These are phyloP conservation scores for Eucalyptus cloeziana DNA, from an alignment of 345 rosid species.

Conservation along the genomic window DNA sequence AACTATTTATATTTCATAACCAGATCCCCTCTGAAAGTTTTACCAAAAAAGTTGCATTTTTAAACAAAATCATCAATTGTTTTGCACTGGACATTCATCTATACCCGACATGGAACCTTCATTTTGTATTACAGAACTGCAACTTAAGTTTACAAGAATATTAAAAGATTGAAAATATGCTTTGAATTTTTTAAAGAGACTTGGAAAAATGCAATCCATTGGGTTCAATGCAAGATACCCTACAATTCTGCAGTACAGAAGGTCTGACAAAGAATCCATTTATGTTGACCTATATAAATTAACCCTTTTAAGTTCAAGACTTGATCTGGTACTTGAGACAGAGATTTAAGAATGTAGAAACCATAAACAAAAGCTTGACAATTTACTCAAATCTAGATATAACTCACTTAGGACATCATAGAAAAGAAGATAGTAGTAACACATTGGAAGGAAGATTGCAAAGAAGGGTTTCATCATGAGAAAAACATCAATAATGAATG, in stretches of 20 bases:
- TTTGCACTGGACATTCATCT: background rate
- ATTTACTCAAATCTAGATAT: background rate
- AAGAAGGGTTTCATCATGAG: background rate
- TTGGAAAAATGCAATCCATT: background rate
- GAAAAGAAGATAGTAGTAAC: background rate
- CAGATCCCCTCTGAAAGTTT: background rate
- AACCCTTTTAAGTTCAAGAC: background rate
- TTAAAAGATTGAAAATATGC: background rate
- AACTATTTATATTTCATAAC: background rate
- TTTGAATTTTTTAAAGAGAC: background rate
- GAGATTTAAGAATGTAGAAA: background rate
- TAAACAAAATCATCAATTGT: background rate
- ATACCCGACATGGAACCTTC: background rate
- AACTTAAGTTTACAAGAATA: background rate
- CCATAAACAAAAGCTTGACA: background rate
- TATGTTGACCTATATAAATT: background rate
- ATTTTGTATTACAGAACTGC: background rate
- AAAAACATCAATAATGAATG: background rate
- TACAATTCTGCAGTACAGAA: background rate
- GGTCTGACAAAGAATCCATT: background rate
- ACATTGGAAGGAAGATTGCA: background rate
- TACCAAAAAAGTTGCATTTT: background rate
- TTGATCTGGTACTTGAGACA: background rate
- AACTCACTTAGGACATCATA: background rate
- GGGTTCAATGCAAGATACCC: background rate